phyloP scores from a whole-genome alignment of 768 basidiomycete genomes.

The Lanmaoa rubissima region DNA sequence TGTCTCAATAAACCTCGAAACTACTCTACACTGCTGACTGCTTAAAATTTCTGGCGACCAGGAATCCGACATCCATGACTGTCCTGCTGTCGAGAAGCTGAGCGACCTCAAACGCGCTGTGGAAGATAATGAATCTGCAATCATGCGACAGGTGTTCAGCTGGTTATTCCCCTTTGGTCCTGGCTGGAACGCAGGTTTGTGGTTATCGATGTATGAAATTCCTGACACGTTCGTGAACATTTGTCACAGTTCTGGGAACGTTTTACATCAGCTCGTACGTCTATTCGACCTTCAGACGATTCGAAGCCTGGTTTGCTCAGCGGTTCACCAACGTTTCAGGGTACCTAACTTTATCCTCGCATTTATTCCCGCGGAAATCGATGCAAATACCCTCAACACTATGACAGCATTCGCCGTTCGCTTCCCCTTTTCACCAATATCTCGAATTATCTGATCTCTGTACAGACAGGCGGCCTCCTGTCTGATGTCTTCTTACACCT shows the following conservation, averaged over 20 bases:
- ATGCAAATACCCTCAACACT: slow-evolving; percentile 80
- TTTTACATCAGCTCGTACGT: slow-evolving; percentile 96
- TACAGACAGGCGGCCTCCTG: slow-evolving; percentile 82
- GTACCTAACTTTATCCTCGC: slow-evolving; percentile 94
- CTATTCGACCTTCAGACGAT: slow-evolving; percentile 9
- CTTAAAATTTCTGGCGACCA: slow-evolving; percentile 20
- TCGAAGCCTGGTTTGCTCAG: slow-evolving; percentile 21
- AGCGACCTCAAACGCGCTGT: slow-evolving; percentile 58
- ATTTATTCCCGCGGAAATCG: slow-evolving; percentile 88
- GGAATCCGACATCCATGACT: slow-evolving; percentile 45
- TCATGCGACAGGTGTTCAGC: slow-evolving; percentile 77
- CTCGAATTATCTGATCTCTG: slow-evolving; percentile 17
- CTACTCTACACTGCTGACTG: slow-evolving; percentile 3
- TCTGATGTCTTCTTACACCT: slow-evolving; percentile 93
- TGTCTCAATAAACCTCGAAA: slow-evolving; percentile 7
- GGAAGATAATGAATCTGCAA: slow-evolving; percentile 63
- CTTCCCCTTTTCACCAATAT: slow-evolving; percentile 11
- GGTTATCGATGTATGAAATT: not conserved
- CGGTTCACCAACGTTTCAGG: slow-evolving; percentile 40
- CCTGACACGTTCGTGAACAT: slow-evolving; percentile 23
- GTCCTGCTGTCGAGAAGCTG: slow-evolving; percentile 44
- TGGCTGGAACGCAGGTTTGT: slow-evolving; percentile 74
- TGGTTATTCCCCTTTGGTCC: slow-evolving; percentile 89
- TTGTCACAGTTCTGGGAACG: slow-evolving; percentile 67
- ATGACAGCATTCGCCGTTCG: slow-evolving; percentile 93